Conservation (phyloP, 495 filamentous ascomycete species). For the Penicillium parvum region DNA sequence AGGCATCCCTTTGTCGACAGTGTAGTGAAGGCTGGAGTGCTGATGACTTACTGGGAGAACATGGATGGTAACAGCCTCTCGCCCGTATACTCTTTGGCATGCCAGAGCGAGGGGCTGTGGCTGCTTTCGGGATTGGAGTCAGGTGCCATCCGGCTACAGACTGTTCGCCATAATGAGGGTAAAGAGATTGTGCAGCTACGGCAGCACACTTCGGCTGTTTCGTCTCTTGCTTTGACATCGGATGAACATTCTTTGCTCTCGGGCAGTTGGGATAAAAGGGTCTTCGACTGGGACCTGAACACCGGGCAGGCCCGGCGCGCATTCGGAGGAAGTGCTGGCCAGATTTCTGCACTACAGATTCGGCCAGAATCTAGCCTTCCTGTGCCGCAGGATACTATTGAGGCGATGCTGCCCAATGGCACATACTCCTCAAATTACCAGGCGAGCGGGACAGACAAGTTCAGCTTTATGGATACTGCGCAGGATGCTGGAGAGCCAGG, state of each 20-base stretch:
- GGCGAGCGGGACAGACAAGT: constrained; percentile 38
- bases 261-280: constrained; percentile 92
- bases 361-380: constrained; percentile 72
- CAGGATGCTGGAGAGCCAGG: constrained; percentile 37
- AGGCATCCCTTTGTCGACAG: constrained; percentile 96
- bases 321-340: constrained; percentile 71
- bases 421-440: constrained; percentile 62
- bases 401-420: constrained; percentile 53
- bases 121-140: constrained; percentile 84
- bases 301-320: constrained; percentile 70
- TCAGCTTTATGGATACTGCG: constrained; percentile 44
- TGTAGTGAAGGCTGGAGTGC: constrained; percentile 86
- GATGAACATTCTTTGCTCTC: constrained; percentile 88
- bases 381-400: constrained; percentile 66
- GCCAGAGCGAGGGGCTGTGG: constrained; percentile 87
- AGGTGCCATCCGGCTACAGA: constrained; percentile 88
- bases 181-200: constrained; percentile 76
- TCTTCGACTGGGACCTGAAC: constrained; percentile 94
- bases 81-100: constrained; percentile 89
- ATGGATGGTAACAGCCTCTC: constrained; percentile 58
- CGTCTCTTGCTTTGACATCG: constrained; percentile 72
- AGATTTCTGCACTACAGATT: constrained; percentile 84
- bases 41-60: constrained; percentile 98
- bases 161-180: constrained; percentile 92
- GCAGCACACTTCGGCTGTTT: constrained; percentile 88